phyloP scores from a whole-genome alignment of 2,329 filamentous ascomycete species.

The Pseudocercospora crystallina region DNA sequence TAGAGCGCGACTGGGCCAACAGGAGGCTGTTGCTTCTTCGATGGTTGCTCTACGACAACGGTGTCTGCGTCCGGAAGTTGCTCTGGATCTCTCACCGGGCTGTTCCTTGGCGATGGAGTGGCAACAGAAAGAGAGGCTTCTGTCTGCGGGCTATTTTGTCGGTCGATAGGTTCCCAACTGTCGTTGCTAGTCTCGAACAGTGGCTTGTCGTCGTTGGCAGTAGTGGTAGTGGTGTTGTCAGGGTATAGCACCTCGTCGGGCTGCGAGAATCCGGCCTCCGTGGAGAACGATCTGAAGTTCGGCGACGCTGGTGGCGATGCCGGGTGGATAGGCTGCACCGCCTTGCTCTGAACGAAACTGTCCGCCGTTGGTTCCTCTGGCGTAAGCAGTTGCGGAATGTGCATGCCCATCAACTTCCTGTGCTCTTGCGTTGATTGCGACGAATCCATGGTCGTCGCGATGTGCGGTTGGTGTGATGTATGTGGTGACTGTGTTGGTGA shows the following conservation, averaged over 20 bases:
- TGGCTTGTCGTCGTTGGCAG: conserved; percentile 6
- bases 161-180: background rate
- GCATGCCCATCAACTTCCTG: conserved; percentile 13
- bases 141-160: conserved; percentile 5
- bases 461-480: conserved; percentile 1
- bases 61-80: conserved; percentile 3
- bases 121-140: conserved; percentile 3
- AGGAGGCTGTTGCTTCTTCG: background rate
- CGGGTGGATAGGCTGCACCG: conserved; percentile 10
- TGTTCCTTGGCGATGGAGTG: conserved; percentile 5
- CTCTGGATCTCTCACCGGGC: conserved; percentile 3
- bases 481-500: background rate
- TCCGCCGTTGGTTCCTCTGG: conserved; percentile 23
- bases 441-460: conserved; percentile 18
- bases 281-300: conserved; percentile 17
- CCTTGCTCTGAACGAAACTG: conserved; percentile 18
- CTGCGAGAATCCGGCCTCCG: conserved; percentile 11
- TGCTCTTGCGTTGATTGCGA: conserved; percentile 17
- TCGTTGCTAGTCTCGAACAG: conserved; percentile 11
- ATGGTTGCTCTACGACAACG: background rate
- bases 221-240: conserved; percentile 10
- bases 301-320: conserved; percentile 26
- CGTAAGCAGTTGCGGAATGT: conserved; percentile 20
- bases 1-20: conserved; percentile 12
- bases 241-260: conserved; percentile 24